These are phyloP conservation scores for Neonectria punicea DNA, from an alignment of 2,329 filamentous ascomycete genomes.

Conservation along the genomic window DNA sequence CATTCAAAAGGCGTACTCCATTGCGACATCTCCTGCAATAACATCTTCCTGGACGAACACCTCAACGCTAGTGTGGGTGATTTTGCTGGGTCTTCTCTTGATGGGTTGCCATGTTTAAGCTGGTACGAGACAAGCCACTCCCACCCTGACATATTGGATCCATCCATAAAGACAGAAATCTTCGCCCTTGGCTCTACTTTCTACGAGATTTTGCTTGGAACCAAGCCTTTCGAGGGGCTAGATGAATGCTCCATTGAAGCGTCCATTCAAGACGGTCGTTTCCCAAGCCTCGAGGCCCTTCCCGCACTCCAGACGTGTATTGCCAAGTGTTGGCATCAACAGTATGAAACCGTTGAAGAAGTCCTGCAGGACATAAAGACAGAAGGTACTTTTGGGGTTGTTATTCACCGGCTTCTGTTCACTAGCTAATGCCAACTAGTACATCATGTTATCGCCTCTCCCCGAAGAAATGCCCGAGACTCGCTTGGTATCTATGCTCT, in stretches of 20 bases:
- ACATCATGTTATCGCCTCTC: neutral
- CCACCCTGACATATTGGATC: neutral
- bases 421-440: constrained; percentile 2
- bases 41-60: constrained; percentile 8
- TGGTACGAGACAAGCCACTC: constrained; percentile 14
- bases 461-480: neutral
- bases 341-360: constrained; percentile 7
- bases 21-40: constrained; percentile 16
- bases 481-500: neutral
- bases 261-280: neutral
- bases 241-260: constrained; percentile 5
- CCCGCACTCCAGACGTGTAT: constrained; percentile 1
- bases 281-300: constrained; percentile 4
- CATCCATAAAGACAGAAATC: constrained; percentile 1
- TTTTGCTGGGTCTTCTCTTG: constrained; percentile 12
- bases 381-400: constrained; percentile 4
- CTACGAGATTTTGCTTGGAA: constrained; percentile 5
- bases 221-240: constrained; percentile 4
- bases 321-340: constrained; percentile 8
- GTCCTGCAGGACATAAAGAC: constrained; percentile 6
- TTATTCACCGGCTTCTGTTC: neutral
- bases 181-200: constrained; percentile 16
- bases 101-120: neutral
- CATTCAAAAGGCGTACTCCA: constrained; percentile 4
- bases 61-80: constrained; percentile 9